Evolutionary conservation across 139 green algal species (phyloP).

Genomic region (Spirogloea muscicola): DNA sequence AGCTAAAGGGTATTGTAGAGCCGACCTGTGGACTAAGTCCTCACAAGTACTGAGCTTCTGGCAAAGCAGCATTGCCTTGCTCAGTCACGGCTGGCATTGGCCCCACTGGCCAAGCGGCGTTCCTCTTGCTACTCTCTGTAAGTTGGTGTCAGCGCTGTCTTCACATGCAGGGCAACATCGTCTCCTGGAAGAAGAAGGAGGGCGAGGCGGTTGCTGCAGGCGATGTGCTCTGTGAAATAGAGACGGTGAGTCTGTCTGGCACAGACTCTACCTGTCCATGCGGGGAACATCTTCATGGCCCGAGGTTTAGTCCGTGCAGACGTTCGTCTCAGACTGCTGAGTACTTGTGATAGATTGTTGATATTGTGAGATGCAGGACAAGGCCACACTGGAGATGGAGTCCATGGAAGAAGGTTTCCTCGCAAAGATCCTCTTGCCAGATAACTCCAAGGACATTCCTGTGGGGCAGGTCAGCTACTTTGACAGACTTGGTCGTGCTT

Average conservation of each 20-base stretch:
- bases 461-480: too few relatives aligned
- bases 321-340: too few relatives aligned
- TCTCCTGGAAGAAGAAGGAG: slow-evolving; percentile 73
- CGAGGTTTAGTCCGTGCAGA: too few relatives aligned
- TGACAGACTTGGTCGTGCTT: too few relatives aligned
- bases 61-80: background rate
- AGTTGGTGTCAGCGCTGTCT: background rate
- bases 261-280: background rate
- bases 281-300: too few relatives aligned
- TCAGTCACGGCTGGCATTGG: background rate
- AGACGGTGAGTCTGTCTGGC: slow-evolving; percentile 69
- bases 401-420: slow-evolving; percentile 65
- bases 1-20: background rate
- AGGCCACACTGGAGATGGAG: slow-evolving; percentile 65
- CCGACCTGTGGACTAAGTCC: too few relatives aligned
- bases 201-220: slow-evolving; percentile 70
- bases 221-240: slow-evolving; percentile 81
- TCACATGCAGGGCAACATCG: slow-evolving; percentile 74
- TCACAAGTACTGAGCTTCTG: too few relatives aligned
- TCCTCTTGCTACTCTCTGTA: background rate
- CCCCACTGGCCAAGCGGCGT: background rate
- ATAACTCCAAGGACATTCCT: slow-evolving; percentile 66
- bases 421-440: slow-evolving; percentile 63
- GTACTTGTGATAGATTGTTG: too few relatives aligned
- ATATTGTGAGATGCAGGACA: slow-evolving; percentile 81